Evolutionary conservation across 2,329 filamentous ascomycete genomes (phyloP).

Genomic region (Xylaria multiplex): DNA sequence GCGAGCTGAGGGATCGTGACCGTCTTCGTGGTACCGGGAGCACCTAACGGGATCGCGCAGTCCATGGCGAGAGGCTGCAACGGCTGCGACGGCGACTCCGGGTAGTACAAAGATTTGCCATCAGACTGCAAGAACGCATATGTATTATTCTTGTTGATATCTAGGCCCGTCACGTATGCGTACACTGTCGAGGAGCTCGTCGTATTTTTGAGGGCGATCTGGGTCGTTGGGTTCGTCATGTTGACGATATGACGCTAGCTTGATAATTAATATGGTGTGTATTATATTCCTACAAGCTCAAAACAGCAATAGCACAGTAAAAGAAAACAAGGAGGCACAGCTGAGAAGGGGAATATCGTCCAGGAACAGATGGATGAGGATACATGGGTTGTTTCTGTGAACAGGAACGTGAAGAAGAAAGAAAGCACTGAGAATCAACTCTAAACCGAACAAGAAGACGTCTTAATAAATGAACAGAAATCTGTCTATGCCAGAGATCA

Average conservation of each 20-base stretch:
- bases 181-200: constrained; percentile 69
- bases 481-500: not conserved
- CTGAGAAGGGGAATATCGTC: not conserved
- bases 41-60: constrained; percentile 71
- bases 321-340: not conserved
- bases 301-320: not conserved
- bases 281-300: constrained; percentile 1
- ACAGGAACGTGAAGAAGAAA: constrained; percentile 27
- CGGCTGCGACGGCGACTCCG: constrained; percentile 63
- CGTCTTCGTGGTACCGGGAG: constrained; percentile 66
- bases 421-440: not conserved
- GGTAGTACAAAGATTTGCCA: constrained; percentile 72
- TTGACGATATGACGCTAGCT: constrained; percentile 15
- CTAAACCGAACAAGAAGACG: constrained; percentile 6
- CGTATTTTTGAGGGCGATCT: constrained; percentile 72
- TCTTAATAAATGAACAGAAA: constrained; percentile 26
- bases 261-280: not conserved
- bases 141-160: constrained; percentile 67
- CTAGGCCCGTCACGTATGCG: constrained; percentile 76
- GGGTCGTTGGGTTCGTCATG: constrained; percentile 59
- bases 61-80: constrained; percentile 64
- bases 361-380: constrained; percentile 7
- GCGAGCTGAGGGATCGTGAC: constrained; percentile 75
- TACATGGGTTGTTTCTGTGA: constrained; percentile 1
- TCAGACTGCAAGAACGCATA: constrained; percentile 73